Percentiles rank a stretch among this genome's conserved stretches.
phyloP scores from a whole-genome alignment of 169 alveolate genomes.

The Eimeria praecox region DNA sequence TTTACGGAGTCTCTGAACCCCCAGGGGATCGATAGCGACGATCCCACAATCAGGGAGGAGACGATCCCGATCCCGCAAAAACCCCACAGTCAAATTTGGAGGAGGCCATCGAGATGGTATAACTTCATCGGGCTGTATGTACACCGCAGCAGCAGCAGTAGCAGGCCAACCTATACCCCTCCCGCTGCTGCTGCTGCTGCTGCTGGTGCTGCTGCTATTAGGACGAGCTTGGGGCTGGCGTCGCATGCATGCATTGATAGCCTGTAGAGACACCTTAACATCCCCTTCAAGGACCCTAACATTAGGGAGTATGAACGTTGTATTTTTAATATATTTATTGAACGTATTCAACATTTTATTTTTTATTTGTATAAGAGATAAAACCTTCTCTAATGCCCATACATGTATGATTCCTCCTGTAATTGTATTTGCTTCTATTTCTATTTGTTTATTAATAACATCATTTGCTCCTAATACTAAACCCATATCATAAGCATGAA shows the following conservation, averaged over 20 bases:
- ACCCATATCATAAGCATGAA: constrained; percentile 86
- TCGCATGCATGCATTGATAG: constrained; percentile 80
- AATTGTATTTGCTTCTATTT: constrained; percentile 87
- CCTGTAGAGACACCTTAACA: constrained; percentile 88
- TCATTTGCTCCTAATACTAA: constrained; percentile 96
- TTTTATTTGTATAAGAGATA: no score
- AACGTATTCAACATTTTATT: no score
- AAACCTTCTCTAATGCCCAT: no score
- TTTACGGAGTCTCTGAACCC: background rate
- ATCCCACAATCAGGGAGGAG: background rate
- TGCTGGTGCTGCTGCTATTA: no score
- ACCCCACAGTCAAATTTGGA: constrained; percentile 8
- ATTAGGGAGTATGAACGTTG: constrained; percentile 91
- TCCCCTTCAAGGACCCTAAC: constrained; percentile 91
- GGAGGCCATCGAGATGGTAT: background rate
- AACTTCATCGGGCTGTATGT: no score
- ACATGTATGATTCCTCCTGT: constrained; percentile 95
- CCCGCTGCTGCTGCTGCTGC: no score
- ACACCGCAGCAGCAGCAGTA: no score
- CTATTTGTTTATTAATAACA: constrained; percentile 93
- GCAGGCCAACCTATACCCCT: no score
- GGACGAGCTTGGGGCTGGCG: background rate
- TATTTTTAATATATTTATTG: no score
- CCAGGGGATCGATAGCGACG: constrained; percentile 10
- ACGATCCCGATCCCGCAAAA: background rate